Conservation (phyloP, 495 filamentous ascomycete genomes). For the Penicillium samsonianum region DNA sequence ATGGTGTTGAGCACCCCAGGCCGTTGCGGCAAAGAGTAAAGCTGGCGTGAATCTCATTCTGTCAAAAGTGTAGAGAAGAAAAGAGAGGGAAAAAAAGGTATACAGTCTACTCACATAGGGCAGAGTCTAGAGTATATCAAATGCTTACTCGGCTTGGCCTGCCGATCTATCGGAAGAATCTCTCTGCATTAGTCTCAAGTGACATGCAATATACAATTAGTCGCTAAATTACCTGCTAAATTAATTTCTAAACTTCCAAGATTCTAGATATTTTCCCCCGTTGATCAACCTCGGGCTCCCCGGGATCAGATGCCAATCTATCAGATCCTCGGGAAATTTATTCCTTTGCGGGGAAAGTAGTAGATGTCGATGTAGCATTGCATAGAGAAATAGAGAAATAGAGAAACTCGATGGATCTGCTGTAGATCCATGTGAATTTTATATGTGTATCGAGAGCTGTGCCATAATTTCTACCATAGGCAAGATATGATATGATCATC, state of each 20-base stretch:
- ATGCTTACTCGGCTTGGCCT: conserved; percentile 22
- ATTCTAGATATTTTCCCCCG: conserved; percentile 1
- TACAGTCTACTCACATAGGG: not conserved
- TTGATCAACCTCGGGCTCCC: conserved; percentile 5
- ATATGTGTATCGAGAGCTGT: not conserved
- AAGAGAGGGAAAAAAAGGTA: not conserved
- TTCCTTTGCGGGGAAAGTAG: not conserved
- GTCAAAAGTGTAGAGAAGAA: not conserved
- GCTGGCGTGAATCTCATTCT: conserved; percentile 10
- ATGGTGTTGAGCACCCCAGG: conserved; percentile 13
- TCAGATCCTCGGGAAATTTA: not conserved
- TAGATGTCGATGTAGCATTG: not conserved
- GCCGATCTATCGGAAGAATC: conserved; percentile 10
- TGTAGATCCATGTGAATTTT: conserved; percentile 1
- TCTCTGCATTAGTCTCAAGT: not conserved
- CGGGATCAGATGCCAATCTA: conserved; percentile 4
- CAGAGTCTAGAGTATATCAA: conserved; percentile 21
- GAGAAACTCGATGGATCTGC: conserved; percentile 1
- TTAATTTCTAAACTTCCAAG: conserved; percentile 1
- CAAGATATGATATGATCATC: no score
- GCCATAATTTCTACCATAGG: no score
- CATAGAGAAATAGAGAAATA: no score
- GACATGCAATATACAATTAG: not conserved
- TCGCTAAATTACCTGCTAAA: not conserved
- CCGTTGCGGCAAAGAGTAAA: conserved; percentile 13